phyloP scores from a whole-genome alignment of 2,329 filamentous ascomycete species.

The Davidsoniella neocaledoniae region DNA sequence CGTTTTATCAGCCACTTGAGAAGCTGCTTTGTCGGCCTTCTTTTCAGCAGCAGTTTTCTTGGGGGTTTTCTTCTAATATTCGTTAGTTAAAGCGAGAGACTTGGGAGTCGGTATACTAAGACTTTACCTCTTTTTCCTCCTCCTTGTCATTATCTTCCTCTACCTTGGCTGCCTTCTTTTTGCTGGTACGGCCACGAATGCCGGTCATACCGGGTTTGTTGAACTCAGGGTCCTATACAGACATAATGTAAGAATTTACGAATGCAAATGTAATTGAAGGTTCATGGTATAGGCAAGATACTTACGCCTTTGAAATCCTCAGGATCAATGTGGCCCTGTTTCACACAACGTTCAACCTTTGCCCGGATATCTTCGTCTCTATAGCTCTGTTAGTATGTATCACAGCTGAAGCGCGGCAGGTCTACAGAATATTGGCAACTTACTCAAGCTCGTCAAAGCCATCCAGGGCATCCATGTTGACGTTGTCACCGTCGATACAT shows the following conservation, averaged over 20 bases:
- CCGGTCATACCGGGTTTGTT: slow-evolving; percentile 53
- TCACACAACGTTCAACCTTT: slow-evolving; percentile 57
- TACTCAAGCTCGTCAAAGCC: slow-evolving; percentile 60
- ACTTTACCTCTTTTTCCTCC: slow-evolving; percentile 18
- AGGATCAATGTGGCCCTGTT: slow-evolving; percentile 64
- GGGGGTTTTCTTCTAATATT: slow-evolving; percentile 1
- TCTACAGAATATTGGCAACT: slow-evolving; percentile 16
- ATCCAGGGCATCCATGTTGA: slow-evolving; percentile 53
- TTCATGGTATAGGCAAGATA: slow-evolving; percentile 14
- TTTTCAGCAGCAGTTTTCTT: slow-evolving; percentile 15
- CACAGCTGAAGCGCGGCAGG: not conserved
- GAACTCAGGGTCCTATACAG: slow-evolving; percentile 51
- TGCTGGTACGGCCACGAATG: slow-evolving; percentile 30
- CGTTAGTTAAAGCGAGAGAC: too few species aligned
- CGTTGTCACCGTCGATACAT: slow-evolving; percentile 30
- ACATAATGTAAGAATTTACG: slow-evolving; percentile 11
- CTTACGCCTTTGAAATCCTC: slow-evolving; percentile 81
- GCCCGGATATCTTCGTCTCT: slow-evolving; percentile 45
- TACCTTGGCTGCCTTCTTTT: slow-evolving; percentile 14
- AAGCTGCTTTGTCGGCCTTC: not conserved
- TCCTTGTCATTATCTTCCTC: slow-evolving; percentile 18
- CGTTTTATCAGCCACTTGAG: not conserved
- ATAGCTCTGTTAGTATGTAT: slow-evolving; percentile 16
- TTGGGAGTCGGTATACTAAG: not conserved
- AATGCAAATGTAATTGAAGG: not conserved